Conservation (phyloP, 257 asterid genomes). For the Eucommia ulmoides region DNA sequence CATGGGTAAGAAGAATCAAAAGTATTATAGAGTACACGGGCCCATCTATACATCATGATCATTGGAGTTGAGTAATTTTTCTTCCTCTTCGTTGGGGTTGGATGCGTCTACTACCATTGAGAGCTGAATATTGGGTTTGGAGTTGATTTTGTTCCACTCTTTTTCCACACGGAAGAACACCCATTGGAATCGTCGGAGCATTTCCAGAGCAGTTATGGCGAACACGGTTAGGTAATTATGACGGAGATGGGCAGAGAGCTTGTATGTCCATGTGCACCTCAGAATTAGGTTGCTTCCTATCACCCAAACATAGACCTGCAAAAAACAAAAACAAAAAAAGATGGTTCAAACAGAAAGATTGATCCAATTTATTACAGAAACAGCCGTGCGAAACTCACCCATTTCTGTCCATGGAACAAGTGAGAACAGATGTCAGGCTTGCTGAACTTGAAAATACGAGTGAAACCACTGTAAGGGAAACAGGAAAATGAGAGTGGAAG, state of each 20-base stretch:
- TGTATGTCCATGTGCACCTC: slow-evolving; percentile 95
- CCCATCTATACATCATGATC: slow-evolving; percentile 50
- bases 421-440: slow-evolving; percentile 51
- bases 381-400: slow-evolving; percentile 38
- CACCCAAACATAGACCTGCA: slow-evolving; percentile 82
- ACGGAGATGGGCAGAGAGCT: slow-evolving; percentile 97
- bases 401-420: slow-evolving; percentile 63
- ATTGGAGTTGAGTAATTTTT: slow-evolving; percentile 49
- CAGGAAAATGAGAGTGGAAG: too few relatives aligned
- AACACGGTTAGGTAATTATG: slow-evolving; percentile 70
- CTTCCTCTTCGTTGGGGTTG: slow-evolving; percentile 52
- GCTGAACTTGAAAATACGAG: slow-evolving; percentile 90
- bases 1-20: too few relatives aligned
- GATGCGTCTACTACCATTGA: slow-evolving; percentile 42
- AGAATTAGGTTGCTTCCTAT: slow-evolving; percentile 76
- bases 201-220: slow-evolving; percentile 70
- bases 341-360: too few relatives aligned
- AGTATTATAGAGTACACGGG: too few relatives aligned
- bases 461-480: slow-evolving; percentile 58
- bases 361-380: neutral
- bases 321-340: slow-evolving; percentile 3
- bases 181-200: slow-evolving; percentile 90
- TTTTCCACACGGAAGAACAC: slow-evolving; percentile 85
- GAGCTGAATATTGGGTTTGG: slow-evolving; percentile 37
- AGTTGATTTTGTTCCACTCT: slow-evolving; percentile 67